Evolutionary conservation across 768 basidiomycete genomes (phyloP), one percentile per base, ranked within the genome.

Genomic region (Lactarius deliciosus): DNA sequence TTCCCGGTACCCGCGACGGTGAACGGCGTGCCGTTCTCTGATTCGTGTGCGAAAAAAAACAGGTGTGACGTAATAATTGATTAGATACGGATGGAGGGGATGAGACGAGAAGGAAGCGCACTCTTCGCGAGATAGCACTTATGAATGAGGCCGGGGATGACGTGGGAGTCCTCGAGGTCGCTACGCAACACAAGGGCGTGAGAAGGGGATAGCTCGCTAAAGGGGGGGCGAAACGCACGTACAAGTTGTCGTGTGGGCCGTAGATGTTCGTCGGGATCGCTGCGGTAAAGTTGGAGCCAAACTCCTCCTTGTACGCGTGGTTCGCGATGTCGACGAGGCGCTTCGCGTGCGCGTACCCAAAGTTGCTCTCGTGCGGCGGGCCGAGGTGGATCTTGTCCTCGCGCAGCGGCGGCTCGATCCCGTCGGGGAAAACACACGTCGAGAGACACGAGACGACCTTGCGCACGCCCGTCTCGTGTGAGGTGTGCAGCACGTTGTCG

Each of bases 261-360:
- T 97, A 97, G 25, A 97, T 87, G 75, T 95, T 97, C 8, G 96
- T 97, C 0, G 96, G 96, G 74, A 98, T 98, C n/a, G 94, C 94
- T 55, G 93, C 92, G 5, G 94, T 96, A 75, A 96, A 97, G 77
- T 92, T 93, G 78, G 87, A 88, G n/a, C 94, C 94, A 72, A 89
- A 96, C 76, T 97, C 89, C 72, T 96, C 94, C 79, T 96, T 90
- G 83, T 97, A 98, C 0, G 96, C 96, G 71, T 91, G 94, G 75
- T 97, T 97, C 75, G 93, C 91, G 2, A 97, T 88, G 74, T 97
- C 96, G 8, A 98, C 94, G 82, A 97, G 84, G 18, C 95, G 85
- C 79, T 98, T 98, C 55, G 93, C 94, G 73, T 97, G 91, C 3
- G 96, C 92, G 73, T 98, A 98, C 30, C 95, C 96, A 79, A 94